Percentiles rank a stretch among this genome's conserved stretches.
These are phyloP conservation scores for Candida tetrigidarum DNA, from an alignment of 1,139 yeast species.

Conservation along the genomic window DNA sequence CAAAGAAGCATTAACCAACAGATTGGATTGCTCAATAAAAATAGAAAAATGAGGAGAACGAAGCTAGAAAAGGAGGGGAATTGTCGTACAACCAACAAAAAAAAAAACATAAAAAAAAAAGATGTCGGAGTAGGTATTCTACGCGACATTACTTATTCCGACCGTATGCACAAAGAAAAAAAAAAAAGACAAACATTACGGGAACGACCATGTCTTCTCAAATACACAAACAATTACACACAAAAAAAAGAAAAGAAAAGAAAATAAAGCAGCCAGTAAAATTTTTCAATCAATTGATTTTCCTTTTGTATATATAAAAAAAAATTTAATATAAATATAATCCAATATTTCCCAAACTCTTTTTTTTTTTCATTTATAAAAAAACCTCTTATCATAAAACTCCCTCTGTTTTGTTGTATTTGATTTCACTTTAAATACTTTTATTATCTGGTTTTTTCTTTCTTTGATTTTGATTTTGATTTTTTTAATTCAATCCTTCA, in stretches of 20 bases:
- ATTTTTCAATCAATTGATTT: neutral
- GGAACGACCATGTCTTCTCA: neutral
- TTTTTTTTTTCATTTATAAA: too few relatives aligned
- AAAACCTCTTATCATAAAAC: neutral
- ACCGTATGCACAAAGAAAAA: neutral
- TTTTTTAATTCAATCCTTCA: neutral
- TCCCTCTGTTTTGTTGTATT: too few relatives aligned
- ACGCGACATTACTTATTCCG: constrained; percentile 1
- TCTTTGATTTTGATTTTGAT: neutral
- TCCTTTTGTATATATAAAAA: neutral
- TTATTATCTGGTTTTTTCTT: neutral
- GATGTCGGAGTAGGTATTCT: neutral
- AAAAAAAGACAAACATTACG: neutral
- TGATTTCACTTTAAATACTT: too few relatives aligned
- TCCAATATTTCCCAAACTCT: neutral
- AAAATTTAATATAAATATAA: constrained; percentile 2
- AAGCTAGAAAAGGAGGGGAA: neutral
- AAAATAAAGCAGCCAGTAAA: neutral
- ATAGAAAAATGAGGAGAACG: neutral
- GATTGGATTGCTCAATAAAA: too few relatives aligned
- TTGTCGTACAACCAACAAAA: neutral
- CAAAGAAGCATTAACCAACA: neutral
- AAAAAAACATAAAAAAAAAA: neutral
- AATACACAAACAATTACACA: neutral
- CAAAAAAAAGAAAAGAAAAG: too few relatives aligned